Evolutionary conservation across 2,329 filamentous ascomycete genomes (phyloP).

Genomic region (Penicillium sp.): DNA sequence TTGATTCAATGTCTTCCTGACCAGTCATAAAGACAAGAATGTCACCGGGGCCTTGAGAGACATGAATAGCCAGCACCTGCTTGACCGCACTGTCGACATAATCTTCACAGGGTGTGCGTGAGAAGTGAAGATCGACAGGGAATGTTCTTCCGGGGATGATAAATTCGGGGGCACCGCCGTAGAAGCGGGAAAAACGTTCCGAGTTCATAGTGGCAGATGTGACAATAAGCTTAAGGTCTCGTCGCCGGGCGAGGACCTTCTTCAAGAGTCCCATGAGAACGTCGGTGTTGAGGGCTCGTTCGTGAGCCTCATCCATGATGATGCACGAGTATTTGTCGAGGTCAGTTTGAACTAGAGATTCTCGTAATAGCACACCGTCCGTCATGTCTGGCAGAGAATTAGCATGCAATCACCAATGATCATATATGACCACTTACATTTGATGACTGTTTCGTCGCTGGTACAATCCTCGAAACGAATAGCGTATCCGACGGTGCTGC

Average conservation of each 20-base stretch:
- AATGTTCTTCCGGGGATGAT: slow-evolving; percentile 95
- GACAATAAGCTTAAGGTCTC: slow-evolving; percentile 93
- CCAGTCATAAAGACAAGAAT: slow-evolving; percentile 99
- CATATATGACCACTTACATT: slow-evolving; percentile 57
- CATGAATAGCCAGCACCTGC: slow-evolving; percentile 92
- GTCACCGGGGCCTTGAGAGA: slow-evolving; percentile 89
- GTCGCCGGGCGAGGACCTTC: slow-evolving; percentile 85
- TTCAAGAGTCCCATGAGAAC: slow-evolving; percentile 97
- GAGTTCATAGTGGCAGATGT: slow-evolving; percentile 99
- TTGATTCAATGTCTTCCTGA: slow-evolving; percentile 96
- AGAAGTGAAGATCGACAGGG: slow-evolving; percentile 94
- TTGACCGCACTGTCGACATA: slow-evolving; percentile 97
- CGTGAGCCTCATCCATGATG: slow-evolving; percentile 99
- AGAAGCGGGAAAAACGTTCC: slow-evolving; percentile 93
- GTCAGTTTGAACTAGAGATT: slow-evolving; percentile 89
- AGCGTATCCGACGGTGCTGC: slow-evolving; percentile 87
- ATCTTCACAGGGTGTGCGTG: slow-evolving; percentile 91
- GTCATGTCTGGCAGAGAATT: slow-evolving; percentile 70
- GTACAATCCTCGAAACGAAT: slow-evolving; percentile 99
- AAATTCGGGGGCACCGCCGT: slow-evolving; percentile 93
- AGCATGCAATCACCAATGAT: slow-evolving; percentile 2
- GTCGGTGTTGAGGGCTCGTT: slow-evolving; percentile 93
- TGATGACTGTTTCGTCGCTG: slow-evolving; percentile 91
- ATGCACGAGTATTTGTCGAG: slow-evolving; percentile 96
- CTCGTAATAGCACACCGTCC: slow-evolving; percentile 88